phyloP scores from a whole-genome alignment of 1,284 basidiomycete species.

The Bondarzewia mesenterica region DNA sequence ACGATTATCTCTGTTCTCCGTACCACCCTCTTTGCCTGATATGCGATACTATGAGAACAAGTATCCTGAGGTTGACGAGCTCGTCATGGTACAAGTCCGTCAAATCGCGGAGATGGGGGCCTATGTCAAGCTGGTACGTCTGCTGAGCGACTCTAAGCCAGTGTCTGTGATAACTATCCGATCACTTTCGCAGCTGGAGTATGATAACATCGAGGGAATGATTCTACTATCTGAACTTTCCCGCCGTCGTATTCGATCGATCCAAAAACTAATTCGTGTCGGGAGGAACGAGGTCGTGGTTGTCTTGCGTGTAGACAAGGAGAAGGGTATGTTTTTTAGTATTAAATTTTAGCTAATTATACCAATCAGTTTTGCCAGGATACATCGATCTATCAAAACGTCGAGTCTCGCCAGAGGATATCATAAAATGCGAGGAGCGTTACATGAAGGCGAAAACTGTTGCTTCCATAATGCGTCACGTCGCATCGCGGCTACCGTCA shows the following conservation, averaged over 20 bases:
- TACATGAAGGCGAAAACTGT: conserved; percentile 98
- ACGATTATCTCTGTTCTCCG: not conserved
- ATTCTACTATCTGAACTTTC: conserved; percentile 97
- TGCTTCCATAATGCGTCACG: conserved; percentile 89
- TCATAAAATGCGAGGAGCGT: conserved; percentile 96
- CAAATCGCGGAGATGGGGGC: conserved; percentile 99
- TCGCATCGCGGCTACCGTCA: conserved; percentile 75
- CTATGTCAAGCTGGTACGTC: conserved; percentile 91
- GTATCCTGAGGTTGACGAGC: conserved; percentile 89
- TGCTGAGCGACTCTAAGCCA: no score
- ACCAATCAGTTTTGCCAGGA: conserved; percentile 36
- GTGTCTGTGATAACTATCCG: no score
- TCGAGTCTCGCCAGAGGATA: conserved; percentile 98
- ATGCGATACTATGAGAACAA: conserved; percentile 82
- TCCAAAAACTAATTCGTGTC: conserved; percentile 97
- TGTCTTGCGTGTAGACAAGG: conserved; percentile 96
- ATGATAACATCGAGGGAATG: conserved; percentile 99
- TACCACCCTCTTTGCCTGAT: conserved; percentile 7
- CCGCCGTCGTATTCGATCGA: conserved; percentile 92
- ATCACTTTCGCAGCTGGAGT: conserved; percentile 68
- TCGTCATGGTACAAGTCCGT: conserved; percentile 99
- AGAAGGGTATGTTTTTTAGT: conserved; percentile 72
- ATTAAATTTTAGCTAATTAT: not conserved
- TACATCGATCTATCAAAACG: conserved; percentile 99
- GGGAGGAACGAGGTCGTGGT: conserved; percentile 99